Base-by-base conservation (phyloP, 2,329 filamentous ascomycete species). In the Fusarium poae region DNA sequence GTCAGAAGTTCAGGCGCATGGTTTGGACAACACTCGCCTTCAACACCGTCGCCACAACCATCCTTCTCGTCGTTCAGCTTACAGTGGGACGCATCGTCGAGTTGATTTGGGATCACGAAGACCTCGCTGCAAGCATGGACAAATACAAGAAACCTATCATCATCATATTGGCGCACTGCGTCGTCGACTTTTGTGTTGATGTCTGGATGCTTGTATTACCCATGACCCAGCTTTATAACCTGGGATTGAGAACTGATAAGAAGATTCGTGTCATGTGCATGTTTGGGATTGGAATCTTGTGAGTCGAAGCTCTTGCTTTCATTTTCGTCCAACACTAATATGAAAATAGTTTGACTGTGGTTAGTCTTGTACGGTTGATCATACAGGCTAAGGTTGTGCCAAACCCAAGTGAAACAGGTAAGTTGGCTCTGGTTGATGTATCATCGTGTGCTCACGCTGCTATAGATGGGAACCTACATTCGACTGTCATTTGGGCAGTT, bases 181-280 rank as follows among this genome's bases (percentile, higher is more conserved):
- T n/a, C 0, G 23, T 67, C 0, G 67, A 58, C 3, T 11, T 67
- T n/a, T 37, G 15, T 1, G 13, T 67, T 5, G 64, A 67, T 1
- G 11, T 46, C 0, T 67, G 64, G 64, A 67, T 67, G 64, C 63
- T 67, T 2, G 27, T 67, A 2, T 20, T 67, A 1, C 64, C 64
- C 1, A 49, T 67, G 63, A 67, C 64, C 0, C 64, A 67, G 11
- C 16, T 67, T 0, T 57, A 57, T 3, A 52, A 67, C 1, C 20
- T 67, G 0, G 57, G 57, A 1, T 21, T 67, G 0, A 62, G 40
- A 13, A 8, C 23, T 0, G 39, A 37, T 1, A 62, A 63, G 25
- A 67, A 63, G 37, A 39, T 67, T 1, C 20, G 4, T 0, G 61
- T 64, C 0, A 52, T 64, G 29, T 32, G n/a, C 0, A 65, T 64